Evolutionary conservation across 2,329 filamentous ascomycete species (phyloP), one percentile per base, ranked within the genome.

Genomic region (Verticillium klebahnii): DNA sequence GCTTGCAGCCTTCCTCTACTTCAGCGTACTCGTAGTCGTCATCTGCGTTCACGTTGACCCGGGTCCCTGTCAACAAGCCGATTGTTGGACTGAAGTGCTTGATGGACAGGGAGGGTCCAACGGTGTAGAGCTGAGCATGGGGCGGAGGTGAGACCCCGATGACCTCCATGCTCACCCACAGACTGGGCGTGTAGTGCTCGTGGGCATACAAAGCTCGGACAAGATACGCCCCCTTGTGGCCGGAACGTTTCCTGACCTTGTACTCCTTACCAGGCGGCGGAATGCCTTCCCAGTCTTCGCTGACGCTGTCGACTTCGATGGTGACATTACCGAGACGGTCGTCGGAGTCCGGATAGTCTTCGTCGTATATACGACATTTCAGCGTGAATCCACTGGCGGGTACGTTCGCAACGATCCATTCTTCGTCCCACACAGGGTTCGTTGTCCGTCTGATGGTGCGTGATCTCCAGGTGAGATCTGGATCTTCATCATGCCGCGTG

Each of bases 81-180:
- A 97, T 92, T 79, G 97, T 85, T 3, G 93, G 92, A 65, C 91
- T 96, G 71, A 89, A 94, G 73, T 97, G 94, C 68, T 91, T 91
- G 66, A 90, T 89, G 85, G 87, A 97, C 56, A 80, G 81, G 60
- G 88, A 75, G 11, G 92, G 92, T 0, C 90, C 93, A 36, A 95
- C 68, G 0, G 94, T 97, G 74, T 93, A 96, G 72, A 91, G 82
- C 70, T 80, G 89, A 68, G 72, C 91, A 81, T 76, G 87, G 71
- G 77, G 91, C 72, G 74, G 87, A 71, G 90, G 83, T 0, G 92
- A 95, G 64, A 82, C 84, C 1, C 92, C 93, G 14, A 97, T 75
- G 17, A 93, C 82, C 68, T 93, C 84, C 25, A 93, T 86, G 70
- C 90, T 94, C 63, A 97, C 71, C 61, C 85, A 84, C 3, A 97